These are phyloP conservation scores for Aegle marmelos DNA, from an alignment of 345 rosid species.

Conservation along the genomic window DNA sequence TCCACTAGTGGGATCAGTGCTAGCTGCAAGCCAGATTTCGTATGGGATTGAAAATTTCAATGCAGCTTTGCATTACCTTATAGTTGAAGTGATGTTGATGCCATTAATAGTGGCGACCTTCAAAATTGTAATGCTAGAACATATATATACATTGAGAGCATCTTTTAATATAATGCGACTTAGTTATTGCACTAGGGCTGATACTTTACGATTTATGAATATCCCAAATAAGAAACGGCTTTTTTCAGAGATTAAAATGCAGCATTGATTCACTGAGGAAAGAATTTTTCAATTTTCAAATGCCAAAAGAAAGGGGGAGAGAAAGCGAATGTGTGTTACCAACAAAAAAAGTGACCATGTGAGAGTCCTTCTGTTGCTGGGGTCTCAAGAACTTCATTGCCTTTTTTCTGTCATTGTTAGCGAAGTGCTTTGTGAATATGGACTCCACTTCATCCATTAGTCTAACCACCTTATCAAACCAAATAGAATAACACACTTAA, in stretches of 20 bases:
- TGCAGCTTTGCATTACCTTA: neutral
- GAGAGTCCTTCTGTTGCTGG: slow-evolving; percentile 81
- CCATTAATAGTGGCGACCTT: too few species aligned
- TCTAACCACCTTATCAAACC: slow-evolving; percentile 60
- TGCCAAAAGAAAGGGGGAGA: neutral
- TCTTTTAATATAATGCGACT: neutral
- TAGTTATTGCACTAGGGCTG: neutral
- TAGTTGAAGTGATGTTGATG: neutral
- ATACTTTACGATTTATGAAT: neutral
- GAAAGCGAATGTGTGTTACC: slow-evolving; percentile 41
- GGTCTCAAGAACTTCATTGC: slow-evolving; percentile 97
- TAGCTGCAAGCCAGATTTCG: neutral
- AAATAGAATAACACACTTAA: slow-evolving; percentile 1
- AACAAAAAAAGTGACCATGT: slow-evolving; percentile 93
- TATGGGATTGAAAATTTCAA: neutral
- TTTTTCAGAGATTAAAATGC: neutral
- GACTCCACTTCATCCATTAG: slow-evolving; percentile 99
- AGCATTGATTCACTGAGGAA: neutral
- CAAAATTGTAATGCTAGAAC: neutral
- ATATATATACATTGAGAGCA: neutral
- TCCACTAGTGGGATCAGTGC: neutral
- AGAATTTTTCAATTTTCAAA: neutral
- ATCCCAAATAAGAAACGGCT: neutral
- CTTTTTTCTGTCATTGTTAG: slow-evolving; percentile 90
- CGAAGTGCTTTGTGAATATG: slow-evolving; percentile 92